Percentiles rank a stretch among this genome's conserved stretches.
phyloP scores from a whole-genome alignment of 129 eudicot species.

The Lactuca sativa region DNA sequence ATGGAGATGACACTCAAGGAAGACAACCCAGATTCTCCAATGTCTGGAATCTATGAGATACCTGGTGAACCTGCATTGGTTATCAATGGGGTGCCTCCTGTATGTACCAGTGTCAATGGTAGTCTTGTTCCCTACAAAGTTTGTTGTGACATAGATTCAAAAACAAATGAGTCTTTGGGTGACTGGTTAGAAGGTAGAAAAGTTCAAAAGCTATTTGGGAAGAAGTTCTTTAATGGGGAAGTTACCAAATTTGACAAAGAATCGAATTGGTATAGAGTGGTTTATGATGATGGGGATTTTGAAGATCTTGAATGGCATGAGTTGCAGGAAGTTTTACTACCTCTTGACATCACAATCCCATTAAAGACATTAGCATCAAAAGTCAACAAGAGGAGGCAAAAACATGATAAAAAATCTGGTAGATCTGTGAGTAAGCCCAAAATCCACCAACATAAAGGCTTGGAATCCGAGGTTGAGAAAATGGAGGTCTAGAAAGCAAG shows the following conservation, averaged over 20 bases:
- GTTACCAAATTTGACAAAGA: conserved; percentile 64
- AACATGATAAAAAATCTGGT: conserved; percentile 35
- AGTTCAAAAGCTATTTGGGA: conserved; percentile 61
- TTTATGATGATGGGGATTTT: conserved; percentile 78
- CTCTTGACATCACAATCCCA: conserved; percentile 68
- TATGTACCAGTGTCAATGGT: conserved; percentile 26
- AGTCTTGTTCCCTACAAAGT: conserved; percentile 26
- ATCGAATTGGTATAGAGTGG: conserved; percentile 75
- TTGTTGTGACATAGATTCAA: conserved; percentile 25
- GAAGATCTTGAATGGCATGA: conserved; percentile 95
- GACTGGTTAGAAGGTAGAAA: conserved; percentile 80
- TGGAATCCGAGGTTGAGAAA: conserved; percentile 7
- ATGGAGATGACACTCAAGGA: conserved; percentile 39
- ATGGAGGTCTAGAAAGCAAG: conserved; percentile 11
- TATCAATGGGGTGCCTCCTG: conserved; percentile 67
- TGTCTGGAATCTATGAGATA: conserved; percentile 50
- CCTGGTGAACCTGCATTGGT: conserved; percentile 72
- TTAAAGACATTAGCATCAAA: conserved; percentile 64
- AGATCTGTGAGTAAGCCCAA: conserved; percentile 27
- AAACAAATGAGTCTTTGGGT: conserved; percentile 39
- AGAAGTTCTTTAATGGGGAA: conserved; percentile 42
- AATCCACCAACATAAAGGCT: conserved; percentile 21
- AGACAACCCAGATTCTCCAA: conserved; percentile 34
- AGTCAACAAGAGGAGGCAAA: conserved; percentile 55
- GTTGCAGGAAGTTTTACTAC: conserved; percentile 55